phyloP scores from a whole-genome alignment of 2,329 filamentous ascomycete genomes.

The Emericellopsis atlantica region DNA sequence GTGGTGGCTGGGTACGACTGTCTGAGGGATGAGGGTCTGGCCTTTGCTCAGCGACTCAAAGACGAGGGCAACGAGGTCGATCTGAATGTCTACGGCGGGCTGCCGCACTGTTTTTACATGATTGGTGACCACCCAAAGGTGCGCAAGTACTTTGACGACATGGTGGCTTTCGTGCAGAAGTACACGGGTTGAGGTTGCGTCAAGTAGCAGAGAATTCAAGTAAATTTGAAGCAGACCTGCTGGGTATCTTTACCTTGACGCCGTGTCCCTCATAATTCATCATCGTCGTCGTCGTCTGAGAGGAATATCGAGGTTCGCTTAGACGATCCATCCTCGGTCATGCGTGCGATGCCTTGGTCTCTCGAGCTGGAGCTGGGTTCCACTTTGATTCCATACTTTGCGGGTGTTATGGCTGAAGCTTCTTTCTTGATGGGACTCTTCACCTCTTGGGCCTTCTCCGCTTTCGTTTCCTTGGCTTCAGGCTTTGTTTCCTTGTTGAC shows the following conservation, averaged over 20 bases:
- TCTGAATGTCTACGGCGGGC: constrained; percentile 16
- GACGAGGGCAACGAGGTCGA: constrained; percentile 17
- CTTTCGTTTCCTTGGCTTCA: not conserved
- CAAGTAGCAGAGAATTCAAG: not conserved
- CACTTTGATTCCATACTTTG: not conserved
- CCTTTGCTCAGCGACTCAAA: constrained; percentile 20
- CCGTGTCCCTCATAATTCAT: constrained; percentile 8
- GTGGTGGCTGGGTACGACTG: constrained; percentile 19
- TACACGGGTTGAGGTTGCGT: not conserved
- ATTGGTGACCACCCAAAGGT: constrained; percentile 4
- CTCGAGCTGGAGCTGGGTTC: constrained; percentile 1
- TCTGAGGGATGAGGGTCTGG: constrained; percentile 23
- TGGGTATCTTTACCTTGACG: too few species aligned
- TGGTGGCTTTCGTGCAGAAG: constrained; percentile 4
- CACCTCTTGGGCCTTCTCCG: not conserved
- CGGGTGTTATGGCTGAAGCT: not conserved
- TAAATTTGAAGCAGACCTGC: too few species aligned
- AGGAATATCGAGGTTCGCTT: constrained; percentile 9
- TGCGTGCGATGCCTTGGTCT: not conserved
- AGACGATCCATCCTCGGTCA: not conserved
- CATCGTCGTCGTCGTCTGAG: constrained; percentile 12
- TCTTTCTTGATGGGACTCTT: not conserved
- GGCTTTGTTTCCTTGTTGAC: constrained; percentile 3
- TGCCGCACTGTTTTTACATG: constrained; percentile 20
- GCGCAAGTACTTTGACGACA: constrained; percentile 4